Evolutionary conservation across 192 early-diverging fungal genomes (phyloP).

Genomic region (Radiomyces spectabilis): DNA sequence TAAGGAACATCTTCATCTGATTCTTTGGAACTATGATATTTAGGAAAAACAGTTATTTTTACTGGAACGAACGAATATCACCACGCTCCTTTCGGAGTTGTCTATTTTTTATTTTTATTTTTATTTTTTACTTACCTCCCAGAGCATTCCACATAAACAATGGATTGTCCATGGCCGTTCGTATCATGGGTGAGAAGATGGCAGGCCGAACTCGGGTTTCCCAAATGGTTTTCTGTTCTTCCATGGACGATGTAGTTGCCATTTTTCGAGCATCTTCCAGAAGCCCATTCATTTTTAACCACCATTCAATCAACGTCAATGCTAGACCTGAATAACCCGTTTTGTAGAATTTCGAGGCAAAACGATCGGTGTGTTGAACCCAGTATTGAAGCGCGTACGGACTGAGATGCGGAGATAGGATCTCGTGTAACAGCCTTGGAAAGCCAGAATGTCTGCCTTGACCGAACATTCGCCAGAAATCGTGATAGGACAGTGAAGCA

Average conservation of each 20-base stretch:
- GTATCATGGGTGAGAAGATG: conserved; percentile 54
- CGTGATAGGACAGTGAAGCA: conserved; percentile 44
- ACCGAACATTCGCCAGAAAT: conserved; percentile 79
- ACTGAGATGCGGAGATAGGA: conserved; percentile 63
- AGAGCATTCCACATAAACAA: conserved; percentile 79
- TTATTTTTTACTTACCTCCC: conserved; percentile 31
- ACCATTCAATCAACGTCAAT: conserved; percentile 56
- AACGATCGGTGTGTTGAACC: conserved; percentile 55
- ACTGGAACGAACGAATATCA: not conserved
- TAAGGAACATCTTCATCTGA: conserved; percentile 79
- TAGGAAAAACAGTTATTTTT: not conserved
- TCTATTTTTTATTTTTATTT: not conserved
- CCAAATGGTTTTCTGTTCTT: conserved; percentile 61
- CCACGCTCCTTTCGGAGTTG: too few species aligned
- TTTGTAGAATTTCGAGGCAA: conserved; percentile 63
- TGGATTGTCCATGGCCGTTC: conserved; percentile 65
- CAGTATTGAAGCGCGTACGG: conserved; percentile 74
- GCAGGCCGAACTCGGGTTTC: conserved; percentile 53
- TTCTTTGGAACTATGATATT: conserved; percentile 60
- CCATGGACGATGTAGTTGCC: conserved; percentile 41
- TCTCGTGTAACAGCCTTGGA: conserved; percentile 49
- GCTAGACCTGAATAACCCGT: conserved; percentile 81
- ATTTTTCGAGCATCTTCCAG: conserved; percentile 45
- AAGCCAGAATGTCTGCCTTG: conserved; percentile 59
- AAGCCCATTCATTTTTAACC: conserved; percentile 50